phyloP scores from a whole-genome alignment of 1,284 basidiomycete genomes.

The Trametes polyzona region DNA sequence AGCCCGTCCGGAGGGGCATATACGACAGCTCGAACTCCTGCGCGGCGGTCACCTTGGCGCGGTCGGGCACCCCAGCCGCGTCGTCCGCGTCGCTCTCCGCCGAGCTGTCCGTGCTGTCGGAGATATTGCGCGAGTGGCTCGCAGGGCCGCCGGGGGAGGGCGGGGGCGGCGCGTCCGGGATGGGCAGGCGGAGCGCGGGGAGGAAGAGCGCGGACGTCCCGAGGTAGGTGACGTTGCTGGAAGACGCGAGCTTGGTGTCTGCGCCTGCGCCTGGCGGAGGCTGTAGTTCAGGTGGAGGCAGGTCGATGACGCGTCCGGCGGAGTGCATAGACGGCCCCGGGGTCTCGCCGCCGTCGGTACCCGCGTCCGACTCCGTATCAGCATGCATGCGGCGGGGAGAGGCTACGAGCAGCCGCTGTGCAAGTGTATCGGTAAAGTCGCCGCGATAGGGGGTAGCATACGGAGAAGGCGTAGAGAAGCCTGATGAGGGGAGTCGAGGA shows the following conservation, averaged over 20 bases:
- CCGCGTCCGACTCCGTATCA: constrained; percentile 31
- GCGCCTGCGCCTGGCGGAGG: constrained; percentile 27
- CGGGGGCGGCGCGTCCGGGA: background rate
- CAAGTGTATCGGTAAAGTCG: constrained; percentile 51
- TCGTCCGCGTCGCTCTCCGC: constrained; percentile 40
- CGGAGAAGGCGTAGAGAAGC: constrained; percentile 54
- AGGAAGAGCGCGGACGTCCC: constrained; percentile 60
- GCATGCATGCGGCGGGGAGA: constrained; percentile 38
- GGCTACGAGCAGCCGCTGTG: constrained; percentile 50
- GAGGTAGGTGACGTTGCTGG: constrained; percentile 45
- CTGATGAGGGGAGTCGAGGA: constrained; percentile 47
- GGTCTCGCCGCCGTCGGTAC: constrained; percentile 32
- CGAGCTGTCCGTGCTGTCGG: constrained; percentile 28
- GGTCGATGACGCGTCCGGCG: constrained; percentile 24
- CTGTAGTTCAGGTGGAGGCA: constrained; percentile 53
- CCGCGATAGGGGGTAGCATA: constrained; percentile 40
- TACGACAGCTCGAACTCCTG: constrained; percentile 67
- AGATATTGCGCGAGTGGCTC: constrained; percentile 25
- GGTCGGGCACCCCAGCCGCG: constrained; percentile 26
- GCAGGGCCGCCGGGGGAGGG: background rate
- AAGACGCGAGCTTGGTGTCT: constrained; percentile 1
- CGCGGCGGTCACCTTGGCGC: constrained; percentile 28
- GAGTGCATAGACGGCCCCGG: constrained; percentile 26
- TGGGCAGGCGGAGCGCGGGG: constrained; percentile 32
- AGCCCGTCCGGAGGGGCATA: constrained; percentile 57